Conservation (phyloP, 805 yeast species). For the Candida ovalis region DNA sequence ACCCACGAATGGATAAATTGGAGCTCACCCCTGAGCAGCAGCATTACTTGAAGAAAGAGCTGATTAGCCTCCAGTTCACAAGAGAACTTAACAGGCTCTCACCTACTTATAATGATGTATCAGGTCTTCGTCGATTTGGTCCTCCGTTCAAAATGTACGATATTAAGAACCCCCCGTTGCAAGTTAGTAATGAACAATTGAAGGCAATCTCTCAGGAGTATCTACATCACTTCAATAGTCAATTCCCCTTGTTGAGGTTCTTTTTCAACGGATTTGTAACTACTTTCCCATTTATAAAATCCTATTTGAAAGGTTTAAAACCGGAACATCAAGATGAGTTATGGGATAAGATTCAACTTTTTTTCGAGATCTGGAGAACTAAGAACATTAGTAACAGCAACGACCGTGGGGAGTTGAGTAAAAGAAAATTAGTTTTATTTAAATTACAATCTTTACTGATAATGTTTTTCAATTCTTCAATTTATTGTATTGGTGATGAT, state of each 20-base stretch:
- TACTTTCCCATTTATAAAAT: slow-evolving; percentile 73
- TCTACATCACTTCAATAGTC: slow-evolving; percentile 26
- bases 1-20: not conserved
- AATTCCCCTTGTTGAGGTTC: slow-evolving; percentile 67
- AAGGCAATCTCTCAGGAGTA: slow-evolving; percentile 15
- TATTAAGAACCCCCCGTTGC: slow-evolving; percentile 33
- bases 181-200: slow-evolving; percentile 15
- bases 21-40: slow-evolving; percentile 62
- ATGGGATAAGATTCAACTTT: slow-evolving; percentile 83
- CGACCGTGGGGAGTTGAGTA: slow-evolving; percentile 73
- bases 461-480: slow-evolving; percentile 70
- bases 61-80: slow-evolving; percentile 57
- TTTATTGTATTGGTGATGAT: slow-evolving; percentile 58
- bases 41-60: slow-evolving; percentile 82
- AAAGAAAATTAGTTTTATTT: slow-evolving; percentile 57
- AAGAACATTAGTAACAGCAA: slow-evolving; percentile 68
- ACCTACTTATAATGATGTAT: slow-evolving; percentile 45
- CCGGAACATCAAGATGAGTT: slow-evolving; percentile 34
- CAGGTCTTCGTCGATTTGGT: slow-evolving; percentile 69
- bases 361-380: slow-evolving; percentile 72
- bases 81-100: slow-evolving; percentile 56
- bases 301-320: slow-evolving; percentile 31
- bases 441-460: slow-evolving; percentile 62
- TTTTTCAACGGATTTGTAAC: slow-evolving; percentile 59
- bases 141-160: slow-evolving; percentile 60